Base-by-base conservation (phyloP, 2,329 filamentous ascomycete species). In the Didymella segeticola region DNA sequence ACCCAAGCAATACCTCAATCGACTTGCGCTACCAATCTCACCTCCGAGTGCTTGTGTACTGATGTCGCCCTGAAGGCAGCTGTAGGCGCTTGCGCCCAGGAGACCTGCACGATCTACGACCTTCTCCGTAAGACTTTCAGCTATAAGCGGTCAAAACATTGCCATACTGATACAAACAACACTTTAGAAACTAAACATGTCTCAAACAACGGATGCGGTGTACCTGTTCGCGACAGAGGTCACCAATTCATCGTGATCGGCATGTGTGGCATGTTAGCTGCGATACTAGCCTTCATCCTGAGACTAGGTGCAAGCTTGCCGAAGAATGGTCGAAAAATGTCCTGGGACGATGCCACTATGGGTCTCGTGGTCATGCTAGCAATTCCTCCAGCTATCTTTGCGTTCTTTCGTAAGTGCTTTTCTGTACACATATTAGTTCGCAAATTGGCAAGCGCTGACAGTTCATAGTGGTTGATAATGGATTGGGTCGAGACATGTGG, bases 401-500 rank as follows among this genome's bases (percentile, higher is more conserved):
- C 57, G 15, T 48, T 20, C 1, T 48, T 51, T 14, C 36, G 61
- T 62, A 56, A 54, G 60, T 47, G 7, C 12, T 31, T 15, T 22
- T 14, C 29, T 20, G 10, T 43, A 15, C 42, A 12, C 14, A n/a
- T 27, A 70, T 73, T 8, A 60, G 71, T 3, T 63, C 60, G 0
- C 10, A 7, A 23, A 7, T 14, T 12, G 14, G 22, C 8, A 10
- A 20, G 12, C 20, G 15, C 43, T 58, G n/a, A 58, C 36, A 15
- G 5, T 55, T 64, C 73, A 75, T 9, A 66, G 62, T 66, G 47
- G 47, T 53, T 0, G 25, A 61, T 3, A 63, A 63, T 43, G 82
- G 82, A 0, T 65, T 83, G 8, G 80, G 82, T 4, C 74, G 67
- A n/a, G 81, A 84, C 45, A 75, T 83, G 19, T 84, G 81, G 81